Evolutionary conservation across 2,329 filamentous ascomycete genomes (phyloP).

Genomic region (Cytospora mali): DNA sequence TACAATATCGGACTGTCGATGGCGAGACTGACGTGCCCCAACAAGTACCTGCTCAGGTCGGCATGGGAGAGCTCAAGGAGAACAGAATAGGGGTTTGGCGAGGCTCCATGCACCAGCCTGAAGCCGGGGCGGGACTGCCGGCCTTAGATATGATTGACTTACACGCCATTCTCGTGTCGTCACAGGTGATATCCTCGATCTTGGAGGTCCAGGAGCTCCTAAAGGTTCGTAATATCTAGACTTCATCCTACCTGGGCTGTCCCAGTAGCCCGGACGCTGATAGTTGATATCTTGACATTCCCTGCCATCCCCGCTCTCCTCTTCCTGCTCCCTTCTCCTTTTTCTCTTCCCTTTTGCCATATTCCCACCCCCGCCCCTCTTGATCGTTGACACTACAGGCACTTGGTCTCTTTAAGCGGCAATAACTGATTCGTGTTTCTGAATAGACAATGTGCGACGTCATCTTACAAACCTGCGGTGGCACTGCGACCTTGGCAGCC

Average conservation of each 20-base stretch:
- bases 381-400: no score
- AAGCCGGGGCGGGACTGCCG: conserved; percentile 65
- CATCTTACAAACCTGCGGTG: conserved; percentile 75
- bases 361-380: no score
- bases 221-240: conserved; percentile 41
- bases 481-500: conserved; percentile 69
- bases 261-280: neutral
- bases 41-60: conserved; percentile 47
- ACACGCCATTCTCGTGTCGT: conserved; percentile 76
- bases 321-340: neutral
- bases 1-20: conserved; percentile 53
- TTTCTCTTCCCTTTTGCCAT: neutral
- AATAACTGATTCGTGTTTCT: neutral
- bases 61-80: conserved; percentile 54
- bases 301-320: neutral
- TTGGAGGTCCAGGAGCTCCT: conserved; percentile 74
- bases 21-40: conserved; percentile 48
- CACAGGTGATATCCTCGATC: conserved; percentile 78
- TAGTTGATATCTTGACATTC: neutral
- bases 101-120: conserved; percentile 59
- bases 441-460: conserved; percentile 73
- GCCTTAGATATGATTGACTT: conserved; percentile 83
- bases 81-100: conserved; percentile 66
- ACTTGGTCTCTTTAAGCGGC: neutral
- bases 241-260: neutral